Base-by-base conservation (phyloP, 2,329 filamentous ascomycete genomes). In the Fusarium nelsonii region DNA sequence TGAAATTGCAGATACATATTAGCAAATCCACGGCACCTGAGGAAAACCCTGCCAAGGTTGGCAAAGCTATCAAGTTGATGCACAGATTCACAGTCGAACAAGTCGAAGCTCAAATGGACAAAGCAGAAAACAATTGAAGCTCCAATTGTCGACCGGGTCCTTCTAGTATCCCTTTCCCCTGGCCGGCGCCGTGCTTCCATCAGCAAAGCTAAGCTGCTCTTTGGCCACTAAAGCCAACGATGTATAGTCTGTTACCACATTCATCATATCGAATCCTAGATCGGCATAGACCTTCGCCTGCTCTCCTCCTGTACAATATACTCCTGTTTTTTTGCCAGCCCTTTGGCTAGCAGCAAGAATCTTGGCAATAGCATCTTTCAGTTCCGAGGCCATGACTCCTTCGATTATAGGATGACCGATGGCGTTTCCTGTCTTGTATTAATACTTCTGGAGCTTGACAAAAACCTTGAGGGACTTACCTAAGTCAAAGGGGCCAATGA, bases 21-120 rank as follows among this genome's bases (percentile, higher is more conserved):
- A 89, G 88, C 80, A 90, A 87, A 70, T 80, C 81, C 12, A 80
- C 78, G 9, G 78, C 83, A 2, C 81, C 81, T 12, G 82, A 84
- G 52, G 88, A 88, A 68, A 78, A 84, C 26, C 84, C 87, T 5
- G 80, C 82, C 57, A 85, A 84, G 5, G 86, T 86, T 2, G 84
- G 85, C 8, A 82, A 87, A 65, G 89, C 90, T 2, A 79, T 86
- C 58, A 94, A 93, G 77, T 81, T 94, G 48, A 94, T 94, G 91
- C 92, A 94, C 77, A 85, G 90, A 18, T 92, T 94, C 78, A 90
- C 87, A 0, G 81, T 85, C 28, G 86, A 88, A 6, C 86, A 94
- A 61, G 87, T 95, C 4, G 82, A 87, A 64, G 84, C 82, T 18
- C 87, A 90, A 76, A 93, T 94, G 90, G 87, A 93, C 72, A 79